Base-by-base conservation (phyloP, 768 basidiomycete genomes). In the Crucibulum laeve region DNA sequence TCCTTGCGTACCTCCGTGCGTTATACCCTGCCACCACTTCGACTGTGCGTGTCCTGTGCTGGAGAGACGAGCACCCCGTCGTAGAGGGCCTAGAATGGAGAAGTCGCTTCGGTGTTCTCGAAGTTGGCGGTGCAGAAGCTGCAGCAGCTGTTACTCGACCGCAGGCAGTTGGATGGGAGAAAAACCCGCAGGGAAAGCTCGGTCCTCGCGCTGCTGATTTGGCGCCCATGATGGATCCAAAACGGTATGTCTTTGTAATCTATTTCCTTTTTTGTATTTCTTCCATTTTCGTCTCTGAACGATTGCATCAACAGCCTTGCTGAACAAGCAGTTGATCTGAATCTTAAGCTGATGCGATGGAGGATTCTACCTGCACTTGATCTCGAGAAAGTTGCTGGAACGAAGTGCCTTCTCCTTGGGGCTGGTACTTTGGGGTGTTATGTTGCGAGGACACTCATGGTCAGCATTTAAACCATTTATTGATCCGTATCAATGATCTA, bases 351-450 rank as follows among this genome's bases (percentile, higher is more conserved):
- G 32, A 98, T 99, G 95, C 79, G 91, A 15, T 98, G 95, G 95
- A 79, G 95, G 15, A 92, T 98, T 51, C 70, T 98, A 15, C 96
- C 96, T 11, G 67, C 77, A 1, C 80, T 99, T 38, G 79, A 98
- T 50, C 74, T 98, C 10, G 94, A 96, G 42, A 90, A 84, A 64
- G 77, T 99, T 17, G 82, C 90, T 1, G 57, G 62, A 0, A 91
- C 93, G 2, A 77, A 68, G 46, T 95, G 91, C 59, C 67, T 99
- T 0, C 69, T 98, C 0, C 79, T 99, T 1, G 96, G 96, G 3
- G 94, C 95, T 0, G 96, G 96, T 1, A 99, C 96, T 0, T 72
- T 99, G 7, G 95, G 96, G 0, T 99, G 96, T 60, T 98, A 98
- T 56, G 95, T 98, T 23, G 82, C 93, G 1, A 72, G 95, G 22